Base-by-base conservation (phyloP, 352 stramenopile species). In the Phytophthora sojae region DNA sequence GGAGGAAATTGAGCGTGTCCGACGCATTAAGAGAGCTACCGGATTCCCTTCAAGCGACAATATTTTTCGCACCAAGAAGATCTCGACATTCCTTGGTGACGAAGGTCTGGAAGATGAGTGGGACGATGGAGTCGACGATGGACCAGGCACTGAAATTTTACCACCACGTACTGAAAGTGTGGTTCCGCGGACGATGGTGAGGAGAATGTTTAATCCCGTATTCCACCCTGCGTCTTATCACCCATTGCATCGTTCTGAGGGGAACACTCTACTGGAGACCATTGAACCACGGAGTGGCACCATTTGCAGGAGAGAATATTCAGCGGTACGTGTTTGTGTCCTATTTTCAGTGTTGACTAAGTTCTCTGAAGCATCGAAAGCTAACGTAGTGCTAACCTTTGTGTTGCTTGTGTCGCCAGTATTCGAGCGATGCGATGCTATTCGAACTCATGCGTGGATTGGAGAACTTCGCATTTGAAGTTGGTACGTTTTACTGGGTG, bases 11-110 rank as follows among this genome's bases (percentile, higher is more conserved):
- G 52, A 75, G 58, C 76, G 73, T 2, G 74, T 79, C 11, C 73
- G 69, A 19, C 70, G 78, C 23, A 72, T 86, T 29, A 81, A 70
- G 32, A 61, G 76, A 73, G 65, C 64, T 15, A 61, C 65, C 0
- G 82, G 82, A 5, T 69, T 86, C 7, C 67, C 82, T 45, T 86
- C 82, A 14, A 75, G 69, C 52, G 76, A 79, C 29, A 86, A 75
- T 29, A 51, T 84, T 37, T 90, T 78, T 55, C 71, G 67, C 37
- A 71, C 56, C 19, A 72, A 74, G 35, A 88, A 83, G 57, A 77
- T 87, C 29, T 49, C 26, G 14, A 3, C 59, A 0, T 67, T 71
- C 50, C 47, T 76, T 23, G 75, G 72, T n/a, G 57, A 75, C 9
- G 64, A 71, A 52, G 69, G 71, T 19, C 23, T 75, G 19, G 71